Evolutionary conservation across 805 yeast genomes (phyloP).

Genomic region (Pichia eremophila): DNA sequence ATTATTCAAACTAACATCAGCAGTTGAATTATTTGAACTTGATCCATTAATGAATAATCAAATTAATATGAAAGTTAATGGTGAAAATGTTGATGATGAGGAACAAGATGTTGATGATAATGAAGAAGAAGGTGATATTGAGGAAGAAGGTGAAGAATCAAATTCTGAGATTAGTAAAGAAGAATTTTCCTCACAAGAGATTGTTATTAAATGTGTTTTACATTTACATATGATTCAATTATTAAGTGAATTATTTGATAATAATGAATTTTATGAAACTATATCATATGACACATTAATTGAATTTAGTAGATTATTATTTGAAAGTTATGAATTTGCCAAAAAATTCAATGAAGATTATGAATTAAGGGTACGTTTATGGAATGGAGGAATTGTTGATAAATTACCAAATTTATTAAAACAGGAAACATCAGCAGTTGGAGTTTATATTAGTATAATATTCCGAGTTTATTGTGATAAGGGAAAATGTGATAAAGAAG

Average conservation of each 20-base stretch:
- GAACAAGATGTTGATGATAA: slow-evolving; percentile 9
- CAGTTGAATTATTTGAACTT: slow-evolving; percentile 66
- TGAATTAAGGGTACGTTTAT: slow-evolving; percentile 76
- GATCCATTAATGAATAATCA: slow-evolving; percentile 34
- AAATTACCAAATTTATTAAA: slow-evolving; percentile 83
- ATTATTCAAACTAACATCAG: slow-evolving; percentile 76
- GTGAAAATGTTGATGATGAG: slow-evolving; percentile 13
- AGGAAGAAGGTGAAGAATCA: slow-evolving; percentile 6
- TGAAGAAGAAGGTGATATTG: slow-evolving; percentile 12
- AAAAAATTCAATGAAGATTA: slow-evolving; percentile 81
- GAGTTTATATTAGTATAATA: slow-evolving; percentile 73
- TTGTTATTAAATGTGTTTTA: slow-evolving; percentile 86
- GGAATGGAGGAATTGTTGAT: slow-evolving; percentile 88
- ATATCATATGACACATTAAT: slow-evolving; percentile 62
- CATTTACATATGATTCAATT: slow-evolving; percentile 85
- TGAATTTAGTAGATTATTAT: slow-evolving; percentile 49
- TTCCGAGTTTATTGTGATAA: slow-evolving; percentile 71
- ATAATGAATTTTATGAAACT: slow-evolving; percentile 53
- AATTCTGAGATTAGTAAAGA: slow-evolving; percentile 2
- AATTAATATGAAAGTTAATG: slow-evolving; percentile 11
- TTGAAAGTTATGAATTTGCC: slow-evolving; percentile 71
- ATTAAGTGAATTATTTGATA: slow-evolving; percentile 68
- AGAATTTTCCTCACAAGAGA: slow-evolving; percentile 37
- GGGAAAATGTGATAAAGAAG: slow-evolving; percentile 37
- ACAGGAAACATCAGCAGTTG: slow-evolving; percentile 87